Evolutionary conservation across 2,329 filamentous ascomycete species (phyloP).

Genomic region (Fusarium pininemorale): DNA sequence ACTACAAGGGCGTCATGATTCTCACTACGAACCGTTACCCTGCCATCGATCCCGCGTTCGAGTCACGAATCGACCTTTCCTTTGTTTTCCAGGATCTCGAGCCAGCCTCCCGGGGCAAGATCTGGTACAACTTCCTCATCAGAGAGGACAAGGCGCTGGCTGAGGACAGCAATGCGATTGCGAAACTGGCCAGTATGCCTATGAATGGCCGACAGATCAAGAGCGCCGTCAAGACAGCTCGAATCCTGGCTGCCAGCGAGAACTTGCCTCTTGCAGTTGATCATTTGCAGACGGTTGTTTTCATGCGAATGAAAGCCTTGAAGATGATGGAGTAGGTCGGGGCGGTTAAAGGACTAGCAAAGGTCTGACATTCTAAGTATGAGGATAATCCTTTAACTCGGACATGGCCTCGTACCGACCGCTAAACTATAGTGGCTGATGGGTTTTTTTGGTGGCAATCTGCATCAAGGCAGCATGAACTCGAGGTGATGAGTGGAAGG

Average conservation of each 20-base stretch:
- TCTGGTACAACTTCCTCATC: constrained; percentile 35
- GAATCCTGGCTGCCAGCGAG: constrained; percentile 1
- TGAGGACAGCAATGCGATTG: neutral
- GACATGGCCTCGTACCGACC: neutral
- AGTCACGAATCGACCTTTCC: constrained; percentile 54
- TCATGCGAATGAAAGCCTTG: neutral
- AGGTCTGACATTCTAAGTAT: neutral
- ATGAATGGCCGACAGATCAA: constrained; percentile 35
- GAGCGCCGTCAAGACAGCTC: constrained; percentile 16
- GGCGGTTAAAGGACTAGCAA: fast-evolving
- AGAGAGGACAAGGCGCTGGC: neutral
- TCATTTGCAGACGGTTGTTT: constrained; percentile 8
- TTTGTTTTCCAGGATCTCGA: constrained; percentile 47
- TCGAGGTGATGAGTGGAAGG: neutral
- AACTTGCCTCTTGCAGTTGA: neutral
- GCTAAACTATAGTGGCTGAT: too few species aligned
- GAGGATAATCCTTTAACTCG: neutral
- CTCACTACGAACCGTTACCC: constrained; percentile 54
- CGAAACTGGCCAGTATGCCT: neutral
- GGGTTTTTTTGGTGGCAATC: neutral
- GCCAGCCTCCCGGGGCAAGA: constrained; percentile 13
- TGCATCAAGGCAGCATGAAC: neutral
- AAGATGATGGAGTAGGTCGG: neutral
- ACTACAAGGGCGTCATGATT: constrained; percentile 49
- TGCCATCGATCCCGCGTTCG: constrained; percentile 54